Evolutionary conservation across 805 yeast species (phyloP).

Genomic region (Ascoidea rubescens): DNA sequence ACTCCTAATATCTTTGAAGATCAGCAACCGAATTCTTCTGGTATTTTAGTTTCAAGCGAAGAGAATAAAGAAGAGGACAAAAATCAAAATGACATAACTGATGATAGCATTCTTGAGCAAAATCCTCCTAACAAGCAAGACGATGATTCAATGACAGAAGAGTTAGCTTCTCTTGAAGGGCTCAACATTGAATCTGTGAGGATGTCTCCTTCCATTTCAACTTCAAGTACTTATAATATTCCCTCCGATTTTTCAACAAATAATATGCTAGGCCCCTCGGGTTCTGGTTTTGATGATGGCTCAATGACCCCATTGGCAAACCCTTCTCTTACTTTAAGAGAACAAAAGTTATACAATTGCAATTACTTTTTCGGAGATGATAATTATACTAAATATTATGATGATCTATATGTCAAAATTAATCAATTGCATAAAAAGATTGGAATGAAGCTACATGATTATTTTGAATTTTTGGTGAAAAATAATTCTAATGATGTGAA

Average conservation of each 20-base stretch:
- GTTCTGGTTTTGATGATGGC: conserved; percentile 18
- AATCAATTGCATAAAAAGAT: conserved; percentile 48
- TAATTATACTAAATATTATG: conserved; percentile 26
- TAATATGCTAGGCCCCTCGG: background rate
- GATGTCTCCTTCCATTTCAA: background rate
- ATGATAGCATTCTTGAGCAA: background rate
- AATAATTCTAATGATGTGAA: conserved; percentile 51
- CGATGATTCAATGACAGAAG: background rate
- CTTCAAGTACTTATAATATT: background rate
- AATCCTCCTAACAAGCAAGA: background rate
- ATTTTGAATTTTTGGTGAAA: conserved; percentile 31
- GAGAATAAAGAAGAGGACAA: background rate
- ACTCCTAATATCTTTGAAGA: background rate
- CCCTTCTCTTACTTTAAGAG: conserved; percentile 42
- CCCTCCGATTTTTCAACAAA: too few relatives aligned
- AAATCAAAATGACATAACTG: background rate
- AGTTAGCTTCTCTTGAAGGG: background rate
- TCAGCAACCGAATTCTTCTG: background rate
- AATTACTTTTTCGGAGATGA: conserved; percentile 51
- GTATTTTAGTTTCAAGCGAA: background rate
- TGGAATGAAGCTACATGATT: conserved; percentile 49
- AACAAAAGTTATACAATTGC: conserved; percentile 46
- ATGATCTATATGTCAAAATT: conserved; percentile 32
- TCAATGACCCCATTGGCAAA: conserved; percentile 23
- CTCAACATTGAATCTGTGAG: background rate